A percentile compares a stretch with the other conserved stretches of the same genome.
Conservation (phyloP, 2,329 filamentous ascomycete species). For the Microsporum audouinii region DNA sequence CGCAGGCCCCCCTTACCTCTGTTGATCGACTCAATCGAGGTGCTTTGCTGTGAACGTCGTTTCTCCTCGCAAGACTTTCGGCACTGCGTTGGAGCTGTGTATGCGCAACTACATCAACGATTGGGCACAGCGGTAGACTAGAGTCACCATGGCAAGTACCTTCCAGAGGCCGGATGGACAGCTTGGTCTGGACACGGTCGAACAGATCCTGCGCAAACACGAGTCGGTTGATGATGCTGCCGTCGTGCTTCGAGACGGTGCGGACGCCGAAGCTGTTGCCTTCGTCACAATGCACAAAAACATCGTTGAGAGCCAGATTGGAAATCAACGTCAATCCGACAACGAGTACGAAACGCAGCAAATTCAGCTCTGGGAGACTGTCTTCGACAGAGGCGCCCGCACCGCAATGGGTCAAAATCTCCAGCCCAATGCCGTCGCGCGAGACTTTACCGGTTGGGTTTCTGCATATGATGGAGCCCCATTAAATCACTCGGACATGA, state of each 20-base stretch:
- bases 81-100: too few species aligned
- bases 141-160: neutral
- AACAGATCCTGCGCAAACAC: neutral
- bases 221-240: neutral
- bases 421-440: neutral
- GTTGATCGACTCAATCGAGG: too few species aligned
- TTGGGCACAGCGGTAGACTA: too few species aligned
- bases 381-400: neutral
- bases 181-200: neutral
- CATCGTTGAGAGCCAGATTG: neutral
- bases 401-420: neutral
- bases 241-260: neutral
- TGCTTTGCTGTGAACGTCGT: too few species aligned
- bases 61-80: too few species aligned
- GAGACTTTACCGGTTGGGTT: conserved; percentile 8
- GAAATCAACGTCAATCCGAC: neutral
- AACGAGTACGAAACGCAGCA: neutral
- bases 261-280: neutral
- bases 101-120: too few species aligned
- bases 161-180: too few species aligned
- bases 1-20: too few species aligned
- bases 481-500: conserved; percentile 1
- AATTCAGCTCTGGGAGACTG: neutral
- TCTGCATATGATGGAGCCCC: conserved; percentile 7
- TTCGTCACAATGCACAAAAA: neutral